Conservation (phyloP, 2,329 filamentous ascomycete species). For the Calonectria montana region DNA sequence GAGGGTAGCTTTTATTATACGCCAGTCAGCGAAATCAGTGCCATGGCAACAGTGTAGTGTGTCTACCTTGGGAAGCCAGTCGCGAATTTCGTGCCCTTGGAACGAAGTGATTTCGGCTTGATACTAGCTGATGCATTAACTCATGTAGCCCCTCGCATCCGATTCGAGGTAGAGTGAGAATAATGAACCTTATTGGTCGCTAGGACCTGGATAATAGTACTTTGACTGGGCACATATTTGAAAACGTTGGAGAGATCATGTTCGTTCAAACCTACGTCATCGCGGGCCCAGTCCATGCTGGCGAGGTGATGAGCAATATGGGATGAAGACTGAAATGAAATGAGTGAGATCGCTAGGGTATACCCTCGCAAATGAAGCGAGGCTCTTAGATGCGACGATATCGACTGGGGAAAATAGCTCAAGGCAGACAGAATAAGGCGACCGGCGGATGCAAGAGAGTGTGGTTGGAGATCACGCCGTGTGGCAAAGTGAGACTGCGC, state of each 20-base stretch:
- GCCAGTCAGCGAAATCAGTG: background rate
- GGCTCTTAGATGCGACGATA: too few relatives aligned
- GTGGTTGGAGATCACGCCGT: too few relatives aligned
- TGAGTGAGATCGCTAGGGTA: too few relatives aligned
- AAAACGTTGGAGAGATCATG: slow-evolving; percentile 5
- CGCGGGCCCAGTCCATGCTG: slow-evolving; percentile 8
- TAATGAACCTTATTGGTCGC: background rate
- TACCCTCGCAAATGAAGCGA: too few relatives aligned
- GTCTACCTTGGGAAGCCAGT: background rate
- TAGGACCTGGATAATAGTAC: slow-evolving; percentile 5
- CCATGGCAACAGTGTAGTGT: background rate
- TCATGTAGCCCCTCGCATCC: background rate
- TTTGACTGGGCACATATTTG: slow-evolving; percentile 10
- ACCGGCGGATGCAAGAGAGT: too few relatives aligned
- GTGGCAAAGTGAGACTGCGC: too few relatives aligned
- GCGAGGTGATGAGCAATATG: too few relatives aligned
- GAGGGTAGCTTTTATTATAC: background rate
- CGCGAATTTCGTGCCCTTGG: background rate
- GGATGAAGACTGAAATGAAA: too few relatives aligned
- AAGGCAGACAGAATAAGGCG: too few relatives aligned
- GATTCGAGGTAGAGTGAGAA: background rate
- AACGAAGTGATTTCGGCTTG: background rate
- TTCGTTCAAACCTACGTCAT: background rate
- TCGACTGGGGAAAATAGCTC: too few relatives aligned
- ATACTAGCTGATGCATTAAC: background rate